These are phyloP conservation scores for Pseudogymnoascus pannorum DNA, from an alignment of 2,329 filamentous ascomycete genomes.

Conservation along the genomic window DNA sequence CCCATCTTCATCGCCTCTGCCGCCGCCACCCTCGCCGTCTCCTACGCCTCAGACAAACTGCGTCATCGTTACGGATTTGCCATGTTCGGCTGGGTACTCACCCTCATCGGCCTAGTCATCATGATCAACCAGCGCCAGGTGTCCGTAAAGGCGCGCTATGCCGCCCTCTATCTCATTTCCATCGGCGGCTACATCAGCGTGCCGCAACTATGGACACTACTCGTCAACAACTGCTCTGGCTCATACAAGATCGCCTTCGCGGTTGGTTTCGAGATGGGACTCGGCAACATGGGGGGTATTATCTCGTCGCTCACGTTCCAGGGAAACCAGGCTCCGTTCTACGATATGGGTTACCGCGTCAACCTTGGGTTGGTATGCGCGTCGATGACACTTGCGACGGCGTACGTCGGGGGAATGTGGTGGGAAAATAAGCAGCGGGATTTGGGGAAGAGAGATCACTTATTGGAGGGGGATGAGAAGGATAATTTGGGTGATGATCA, in stretches of 20 bases:
- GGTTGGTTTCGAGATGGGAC: slow-evolving; percentile 51
- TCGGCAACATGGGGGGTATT: slow-evolving; percentile 61
- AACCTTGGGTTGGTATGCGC: slow-evolving; percentile 20
- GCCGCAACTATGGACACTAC: slow-evolving; percentile 58
- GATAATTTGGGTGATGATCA: slow-evolving; percentile 7
- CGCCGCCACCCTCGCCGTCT: slow-evolving; percentile 27
- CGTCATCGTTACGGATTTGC: slow-evolving; percentile 32
- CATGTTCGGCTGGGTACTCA: slow-evolving; percentile 24
- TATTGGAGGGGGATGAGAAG: slow-evolving; percentile 26
- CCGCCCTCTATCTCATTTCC: slow-evolving; percentile 54
- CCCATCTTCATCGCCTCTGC: slow-evolving; percentile 33
- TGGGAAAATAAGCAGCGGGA: slow-evolving; percentile 40
- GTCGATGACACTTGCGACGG: slow-evolving; percentile 2
- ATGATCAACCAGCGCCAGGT: slow-evolving; percentile 26
- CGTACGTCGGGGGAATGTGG: slow-evolving; percentile 34
- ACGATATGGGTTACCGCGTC: slow-evolving; percentile 20
- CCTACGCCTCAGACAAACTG: slow-evolving; percentile 30
- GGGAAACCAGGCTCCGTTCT: slow-evolving; percentile 54
- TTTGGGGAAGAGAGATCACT: slow-evolving; percentile 37
- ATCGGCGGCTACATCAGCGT: slow-evolving; percentile 55
- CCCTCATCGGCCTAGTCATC: slow-evolving; percentile 30
- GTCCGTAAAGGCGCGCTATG: slow-evolving; percentile 14
- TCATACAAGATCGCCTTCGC: slow-evolving; percentile 46
- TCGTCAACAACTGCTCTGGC: slow-evolving; percentile 58
- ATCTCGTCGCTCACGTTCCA: slow-evolving; percentile 58